Conservation (phyloP, 139 green algal genomes). For the Ulvella scutata region DNA sequence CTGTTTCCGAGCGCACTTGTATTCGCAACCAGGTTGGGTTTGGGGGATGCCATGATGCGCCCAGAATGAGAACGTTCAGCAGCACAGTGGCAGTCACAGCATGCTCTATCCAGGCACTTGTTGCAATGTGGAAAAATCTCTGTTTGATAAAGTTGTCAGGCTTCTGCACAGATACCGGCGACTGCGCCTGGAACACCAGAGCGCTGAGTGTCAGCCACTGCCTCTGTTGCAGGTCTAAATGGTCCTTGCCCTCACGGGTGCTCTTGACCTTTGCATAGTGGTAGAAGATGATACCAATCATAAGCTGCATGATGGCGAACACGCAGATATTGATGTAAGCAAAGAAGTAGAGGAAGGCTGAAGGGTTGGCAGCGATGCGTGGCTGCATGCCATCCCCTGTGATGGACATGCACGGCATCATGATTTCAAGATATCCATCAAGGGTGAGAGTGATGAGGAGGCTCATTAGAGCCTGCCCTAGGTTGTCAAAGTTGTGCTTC, state of each 20-base stretch:
- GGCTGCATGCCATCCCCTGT: constrained; percentile 36
- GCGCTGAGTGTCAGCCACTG: not conserved
- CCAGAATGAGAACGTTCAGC: constrained; percentile 39
- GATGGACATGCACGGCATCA: constrained; percentile 25
- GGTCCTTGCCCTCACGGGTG: not conserved
- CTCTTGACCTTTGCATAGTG: constrained; percentile 29
- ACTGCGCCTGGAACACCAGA: not conserved
- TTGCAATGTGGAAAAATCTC: not conserved
- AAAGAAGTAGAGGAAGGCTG: constrained; percentile 55
- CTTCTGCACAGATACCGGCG: not conserved
- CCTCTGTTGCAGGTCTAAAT: not conserved
- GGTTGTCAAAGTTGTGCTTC: constrained; percentile 64
- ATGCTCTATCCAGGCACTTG: not conserved
- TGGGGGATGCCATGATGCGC: constrained; percentile 23
- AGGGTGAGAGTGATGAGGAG: constrained; percentile 55
- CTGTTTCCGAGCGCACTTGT: no score
- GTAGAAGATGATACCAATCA: constrained; percentile 61
- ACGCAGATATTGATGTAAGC: constrained; percentile 59
- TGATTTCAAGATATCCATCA: constrained; percentile 42
- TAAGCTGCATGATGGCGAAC: constrained; percentile 71
- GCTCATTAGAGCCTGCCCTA: constrained; percentile 41
- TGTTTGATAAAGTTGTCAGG: not conserved
- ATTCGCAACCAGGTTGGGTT: not conserved
- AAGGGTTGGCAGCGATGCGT: constrained; percentile 26
- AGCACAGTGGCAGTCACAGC: constrained; percentile 20